These are phyloP conservation scores for Plasmopara muralis DNA, from an alignment of 352 stramenopile species.

Conservation along the genomic window DNA sequence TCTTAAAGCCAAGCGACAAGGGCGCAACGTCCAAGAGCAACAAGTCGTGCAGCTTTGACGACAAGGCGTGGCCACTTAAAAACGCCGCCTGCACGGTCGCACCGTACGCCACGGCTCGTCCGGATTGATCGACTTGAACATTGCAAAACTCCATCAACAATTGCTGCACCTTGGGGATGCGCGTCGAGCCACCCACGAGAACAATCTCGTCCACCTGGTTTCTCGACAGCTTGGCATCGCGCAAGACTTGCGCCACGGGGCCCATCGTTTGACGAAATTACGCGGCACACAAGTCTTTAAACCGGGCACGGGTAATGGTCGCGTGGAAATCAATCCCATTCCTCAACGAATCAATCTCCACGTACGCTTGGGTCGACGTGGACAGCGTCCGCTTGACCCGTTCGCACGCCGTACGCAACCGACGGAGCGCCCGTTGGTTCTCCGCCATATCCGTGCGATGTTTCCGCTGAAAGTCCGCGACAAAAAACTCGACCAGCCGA, in stretches of 20 bases:
- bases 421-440: slow-evolving; percentile 95
- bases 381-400: slow-evolving; percentile 98
- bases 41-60: slow-evolving; percentile 63
- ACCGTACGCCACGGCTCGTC: slow-evolving; percentile 99
- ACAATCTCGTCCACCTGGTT: slow-evolving; percentile 98
- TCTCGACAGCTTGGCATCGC: slow-evolving; percentile 94
- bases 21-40: slow-evolving; percentile 97
- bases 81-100: slow-evolving; percentile 90
- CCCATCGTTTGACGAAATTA: slow-evolving; percentile 98
- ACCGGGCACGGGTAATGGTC: slow-evolving; percentile 92
- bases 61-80: slow-evolving; percentile 25
- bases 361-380: slow-evolving; percentile 89
- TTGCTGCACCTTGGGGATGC: slow-evolving; percentile 96
- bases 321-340: slow-evolving; percentile 97
- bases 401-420: slow-evolving; percentile 95
- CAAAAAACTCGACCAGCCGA: slow-evolving; percentile 99
- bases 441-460: slow-evolving; percentile 89
- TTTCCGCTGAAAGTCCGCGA: slow-evolving; percentile 99
- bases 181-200: slow-evolving; percentile 97
- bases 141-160: slow-evolving; percentile 98
- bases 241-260: slow-evolving; percentile 92
- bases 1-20: slow-evolving; percentile 98
- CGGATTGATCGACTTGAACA: slow-evolving; percentile 89
- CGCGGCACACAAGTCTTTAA: slow-evolving; percentile 98
- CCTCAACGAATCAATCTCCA: slow-evolving; percentile 96